Evolutionary conservation across 2,329 filamentous ascomycete genomes (phyloP).

Genomic region (Chaetomium sp.): DNA sequence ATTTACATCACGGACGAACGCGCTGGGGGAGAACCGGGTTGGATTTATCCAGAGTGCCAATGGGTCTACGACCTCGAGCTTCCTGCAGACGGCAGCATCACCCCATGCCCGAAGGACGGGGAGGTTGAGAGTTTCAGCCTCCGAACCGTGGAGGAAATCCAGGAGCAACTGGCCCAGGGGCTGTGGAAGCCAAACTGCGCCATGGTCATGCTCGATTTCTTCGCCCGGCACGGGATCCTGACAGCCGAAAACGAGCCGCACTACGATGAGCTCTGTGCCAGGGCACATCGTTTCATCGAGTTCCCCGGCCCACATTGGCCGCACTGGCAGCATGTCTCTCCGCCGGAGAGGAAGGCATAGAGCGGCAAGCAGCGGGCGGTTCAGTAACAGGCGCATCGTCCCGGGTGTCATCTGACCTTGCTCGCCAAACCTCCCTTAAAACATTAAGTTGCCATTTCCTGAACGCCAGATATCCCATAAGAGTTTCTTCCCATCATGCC

Average conservation of each 20-base stretch:
- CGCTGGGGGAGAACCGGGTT: slow-evolving; percentile 76
- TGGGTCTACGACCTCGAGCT: slow-evolving; percentile 90
- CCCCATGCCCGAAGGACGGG: slow-evolving; percentile 77
- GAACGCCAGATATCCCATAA: slow-evolving; percentile 29
- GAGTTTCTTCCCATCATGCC: slow-evolving; percentile 1
- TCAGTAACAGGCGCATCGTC: slow-evolving; percentile 16
- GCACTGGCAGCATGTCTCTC: slow-evolving; percentile 45
- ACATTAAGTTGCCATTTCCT: slow-evolving; percentile 26
- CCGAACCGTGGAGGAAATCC: slow-evolving; percentile 74
- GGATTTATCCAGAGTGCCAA: slow-evolving; percentile 88
- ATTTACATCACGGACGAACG: slow-evolving; percentile 75
- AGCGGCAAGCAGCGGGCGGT: slow-evolving; percentile 1
- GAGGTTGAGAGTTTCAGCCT: slow-evolving; percentile 87
- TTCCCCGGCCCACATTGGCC: slow-evolving; percentile 72
- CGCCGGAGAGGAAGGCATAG: slow-evolving; percentile 24
- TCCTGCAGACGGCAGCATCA: slow-evolving; percentile 57
- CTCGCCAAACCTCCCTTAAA: slow-evolving; percentile 15
- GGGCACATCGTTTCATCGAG: slow-evolving; percentile 76
- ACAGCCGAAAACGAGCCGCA: slow-evolving; percentile 77
- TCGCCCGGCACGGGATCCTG: slow-evolving; percentile 80
- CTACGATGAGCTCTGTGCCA: slow-evolving; percentile 72
- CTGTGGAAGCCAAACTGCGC: slow-evolving; percentile 94
- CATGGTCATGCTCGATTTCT: slow-evolving; percentile 82
- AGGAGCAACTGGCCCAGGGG: slow-evolving; percentile 66
- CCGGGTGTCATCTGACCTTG: slow-evolving; percentile 29